phyloP scores from a whole-genome alignment of 306 rosid genomes.

The Parietaria judaica region DNA sequence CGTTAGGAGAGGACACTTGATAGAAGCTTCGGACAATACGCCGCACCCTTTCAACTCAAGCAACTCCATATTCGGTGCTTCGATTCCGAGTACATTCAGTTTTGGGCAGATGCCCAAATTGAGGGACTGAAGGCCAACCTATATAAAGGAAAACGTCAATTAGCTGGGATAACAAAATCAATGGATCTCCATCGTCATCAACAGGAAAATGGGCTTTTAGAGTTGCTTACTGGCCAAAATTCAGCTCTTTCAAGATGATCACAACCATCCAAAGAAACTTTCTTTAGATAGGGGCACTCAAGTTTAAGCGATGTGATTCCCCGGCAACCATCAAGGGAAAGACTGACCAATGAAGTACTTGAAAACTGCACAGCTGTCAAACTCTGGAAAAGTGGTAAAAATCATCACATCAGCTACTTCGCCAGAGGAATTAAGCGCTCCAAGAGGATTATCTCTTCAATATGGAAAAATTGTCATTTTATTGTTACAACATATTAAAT shows the following conservation, averaged over 20 bases:
- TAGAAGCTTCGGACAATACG: constrained; percentile 76
- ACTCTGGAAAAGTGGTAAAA: constrained; percentile 44
- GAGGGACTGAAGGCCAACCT: constrained; percentile 92
- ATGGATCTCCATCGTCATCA: not conserved
- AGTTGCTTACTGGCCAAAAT: constrained; percentile 75
- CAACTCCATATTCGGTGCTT: constrained; percentile 66
- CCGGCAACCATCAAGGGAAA: constrained; percentile 95
- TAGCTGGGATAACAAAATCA: not conserved
- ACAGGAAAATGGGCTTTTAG: constrained; percentile 6
- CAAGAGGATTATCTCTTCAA: not conserved
- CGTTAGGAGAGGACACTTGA: constrained; percentile 79
- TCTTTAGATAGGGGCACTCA: constrained; percentile 74
- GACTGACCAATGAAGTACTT: constrained; percentile 67
- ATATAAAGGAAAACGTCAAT: constrained; percentile 9
- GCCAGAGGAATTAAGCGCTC: not conserved
- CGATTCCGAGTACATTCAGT: constrained; percentile 55
- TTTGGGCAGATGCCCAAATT: constrained; percentile 97
- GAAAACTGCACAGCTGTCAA: constrained; percentile 70
- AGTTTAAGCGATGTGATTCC: constrained; percentile 68
- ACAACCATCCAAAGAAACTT: constrained; percentile 90
- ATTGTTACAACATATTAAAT: too few species aligned
- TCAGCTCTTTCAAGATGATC: constrained; percentile 85
- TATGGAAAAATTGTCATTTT: too few species aligned
- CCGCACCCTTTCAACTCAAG: constrained; percentile 99
- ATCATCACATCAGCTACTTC: constrained; percentile 14